These are phyloP conservation scores for Pestalotiopsis sp. DNA, from an alignment of 2,329 filamentous ascomycete genomes.

Conservation along the genomic window DNA sequence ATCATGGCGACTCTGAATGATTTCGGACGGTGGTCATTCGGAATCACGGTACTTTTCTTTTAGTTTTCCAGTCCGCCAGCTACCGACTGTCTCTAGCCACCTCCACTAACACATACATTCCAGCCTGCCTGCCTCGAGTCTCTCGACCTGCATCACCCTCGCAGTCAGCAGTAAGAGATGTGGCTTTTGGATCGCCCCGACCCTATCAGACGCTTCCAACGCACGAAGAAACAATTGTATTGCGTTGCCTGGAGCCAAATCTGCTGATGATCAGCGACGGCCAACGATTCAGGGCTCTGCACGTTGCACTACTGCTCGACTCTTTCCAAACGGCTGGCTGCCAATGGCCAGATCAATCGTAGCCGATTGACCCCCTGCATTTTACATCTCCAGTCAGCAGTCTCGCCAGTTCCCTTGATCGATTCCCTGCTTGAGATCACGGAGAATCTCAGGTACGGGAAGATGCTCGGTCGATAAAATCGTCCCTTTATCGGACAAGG, in stretches of 20 bases:
- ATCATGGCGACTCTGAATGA: no score
- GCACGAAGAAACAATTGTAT: background rate
- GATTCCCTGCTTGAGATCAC: background rate
- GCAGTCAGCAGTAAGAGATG: background rate
- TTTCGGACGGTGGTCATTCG: no score
- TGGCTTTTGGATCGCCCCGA: background rate
- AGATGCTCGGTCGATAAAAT: background rate
- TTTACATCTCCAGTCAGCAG: background rate
- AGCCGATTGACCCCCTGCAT: background rate
- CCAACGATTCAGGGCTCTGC: constrained; percentile 6
- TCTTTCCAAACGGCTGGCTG: background rate
- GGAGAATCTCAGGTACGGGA: background rate
- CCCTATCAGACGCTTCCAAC: constrained; percentile 2
- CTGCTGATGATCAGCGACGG: background rate
- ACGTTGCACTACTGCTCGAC: background rate
- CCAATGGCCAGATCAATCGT: background rate
- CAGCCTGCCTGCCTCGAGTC: background rate
- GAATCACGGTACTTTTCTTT: no score
- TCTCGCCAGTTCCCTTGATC: background rate
- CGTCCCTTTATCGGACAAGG: background rate
- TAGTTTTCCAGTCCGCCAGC: background rate
- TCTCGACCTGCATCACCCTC: background rate
- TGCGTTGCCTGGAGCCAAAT: background rate
- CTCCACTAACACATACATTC: background rate
- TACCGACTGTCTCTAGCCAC: background rate